A percentile compares a stretch with the other conserved stretches of the same genome.
These are phyloP conservation scores for Gossypium ekmanianum DNA, from an alignment of 345 rosid genomes.

Conservation along the genomic window DNA sequence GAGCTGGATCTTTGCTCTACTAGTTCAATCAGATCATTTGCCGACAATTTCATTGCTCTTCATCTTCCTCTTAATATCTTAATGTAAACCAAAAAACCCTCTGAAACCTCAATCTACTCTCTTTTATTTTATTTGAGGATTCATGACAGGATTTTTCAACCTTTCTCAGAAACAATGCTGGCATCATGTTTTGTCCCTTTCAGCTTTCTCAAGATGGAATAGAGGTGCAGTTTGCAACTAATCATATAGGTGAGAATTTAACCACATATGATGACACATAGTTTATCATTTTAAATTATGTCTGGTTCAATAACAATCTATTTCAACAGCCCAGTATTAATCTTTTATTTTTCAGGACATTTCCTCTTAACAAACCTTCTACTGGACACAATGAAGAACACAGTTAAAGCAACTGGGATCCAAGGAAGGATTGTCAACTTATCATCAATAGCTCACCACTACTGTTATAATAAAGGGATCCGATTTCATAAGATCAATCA, in stretches of 20 bases:
- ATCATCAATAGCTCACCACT: constrained; percentile 77
- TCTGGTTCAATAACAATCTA: no score
- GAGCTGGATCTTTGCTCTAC: constrained; percentile 52
- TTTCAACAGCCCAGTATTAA: background rate
- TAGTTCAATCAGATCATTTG: constrained; percentile 44
- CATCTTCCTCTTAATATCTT: constrained; percentile 59
- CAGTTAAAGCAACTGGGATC: constrained; percentile 44
- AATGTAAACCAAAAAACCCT: constrained; percentile 31
- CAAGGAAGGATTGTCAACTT: constrained; percentile 85
- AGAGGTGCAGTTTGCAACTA: constrained; percentile 67
- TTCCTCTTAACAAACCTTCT: constrained; percentile 80
- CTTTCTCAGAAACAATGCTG: constrained; percentile 65
- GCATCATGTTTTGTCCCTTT: constrained; percentile 72
- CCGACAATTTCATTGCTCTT: constrained; percentile 41
- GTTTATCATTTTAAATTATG: no score
- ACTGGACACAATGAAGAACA: constrained; percentile 73
- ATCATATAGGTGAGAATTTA: constrained; percentile 47
- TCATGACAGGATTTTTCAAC: background rate
- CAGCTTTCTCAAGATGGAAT: constrained; percentile 57
- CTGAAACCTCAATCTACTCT: background rate
- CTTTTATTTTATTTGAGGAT: background rate
- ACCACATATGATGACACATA: no score
- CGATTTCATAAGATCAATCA: constrained; percentile 54
- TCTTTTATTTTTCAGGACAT: constrained; percentile 59
- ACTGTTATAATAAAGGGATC: constrained; percentile 60